Base-by-base conservation (phyloP, 495 filamentous ascomycete genomes). In the Penicillium atrosanguineum region DNA sequence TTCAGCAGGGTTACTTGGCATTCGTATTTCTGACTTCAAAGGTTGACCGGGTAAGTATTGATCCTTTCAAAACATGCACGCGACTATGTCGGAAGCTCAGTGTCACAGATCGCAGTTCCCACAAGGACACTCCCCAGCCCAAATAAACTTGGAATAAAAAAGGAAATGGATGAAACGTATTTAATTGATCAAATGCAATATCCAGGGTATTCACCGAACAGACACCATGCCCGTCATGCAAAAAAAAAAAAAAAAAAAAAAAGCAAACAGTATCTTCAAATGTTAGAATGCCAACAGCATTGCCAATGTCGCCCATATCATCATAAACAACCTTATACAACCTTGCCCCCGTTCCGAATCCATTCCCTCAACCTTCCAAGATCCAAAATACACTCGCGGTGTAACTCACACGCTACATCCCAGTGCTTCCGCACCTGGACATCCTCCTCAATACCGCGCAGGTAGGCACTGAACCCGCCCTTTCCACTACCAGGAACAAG, bases 401-500 rank as follows among this genome's bases (percentile, higher is more conserved):
- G 89, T 60, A 77, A 73, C 47, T 87, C 87, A 26, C 76, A 79
- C 0, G 81, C 82, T 7, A 81, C 68, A 36, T 77, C 69, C 90
- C 89, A 95, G 53, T 82, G 77, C 57, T 79, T 73, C 26, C 83
- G 69, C 1, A 90, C 80, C 28, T 61, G 66, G 42, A 76, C 74
- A 63, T 93, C 88, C 65, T 90, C 79, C 59, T 85, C 78, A 23
- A 90, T 61, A 7, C 77, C 78, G 26, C 69, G 63, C 54, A 84
- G 45, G 57, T 94, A 94, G 6, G 79, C 79, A 21, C 67, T 61
- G 55, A 76, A 84, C 0, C 82, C 82, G 0, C 71, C 70, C 50
- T 71, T 72, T 16, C 53, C 62, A 6, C 56, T 60, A 16, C 64
- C 65, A 7, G 64, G 57, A 15, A 69, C 43, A 41, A 72, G 57